A percentile compares a stretch with the other conserved stretches of the same genome.
Evolutionary conservation across 2,329 filamentous ascomycete genomes (phyloP).

Genomic region (Dendryphion nanum): DNA sequence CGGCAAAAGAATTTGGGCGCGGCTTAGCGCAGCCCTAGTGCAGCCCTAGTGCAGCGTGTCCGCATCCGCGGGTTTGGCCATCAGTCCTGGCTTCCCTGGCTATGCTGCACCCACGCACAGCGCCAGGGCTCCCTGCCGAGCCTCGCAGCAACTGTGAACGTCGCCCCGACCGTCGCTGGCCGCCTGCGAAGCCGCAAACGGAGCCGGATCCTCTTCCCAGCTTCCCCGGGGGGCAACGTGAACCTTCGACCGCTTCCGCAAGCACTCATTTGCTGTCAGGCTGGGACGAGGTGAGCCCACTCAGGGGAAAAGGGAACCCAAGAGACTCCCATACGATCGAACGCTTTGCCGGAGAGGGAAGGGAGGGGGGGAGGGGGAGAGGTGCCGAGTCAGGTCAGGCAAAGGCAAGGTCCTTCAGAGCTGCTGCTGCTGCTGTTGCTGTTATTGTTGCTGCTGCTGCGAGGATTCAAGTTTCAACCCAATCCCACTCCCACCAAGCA

Average conservation of each 20-base stretch:
- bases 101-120: slow-evolving; percentile 13
- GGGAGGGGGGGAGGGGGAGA: too few relatives aligned
- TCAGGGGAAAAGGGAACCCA: too few relatives aligned
- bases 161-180: slow-evolving; percentile 26
- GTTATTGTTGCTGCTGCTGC: too few relatives aligned
- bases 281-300: too few relatives aligned
- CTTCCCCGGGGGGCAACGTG: slow-evolving; percentile 34
- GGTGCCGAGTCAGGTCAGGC: slow-evolving; percentile 29
- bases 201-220: slow-evolving; percentile 19
- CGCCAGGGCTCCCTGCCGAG: slow-evolving; percentile 15
- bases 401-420: too few relatives aligned
- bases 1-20: slow-evolving; percentile 26
- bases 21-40: slow-evolving; percentile 10
- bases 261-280: slow-evolving; percentile 12
- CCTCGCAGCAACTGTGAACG: slow-evolving; percentile 19
- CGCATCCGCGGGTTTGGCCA: slow-evolving; percentile 14
- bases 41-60: slow-evolving; percentile 6
- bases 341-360: too few relatives aligned
- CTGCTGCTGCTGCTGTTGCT: too few relatives aligned
- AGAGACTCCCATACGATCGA: too few relatives aligned
- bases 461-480: too few relatives aligned
- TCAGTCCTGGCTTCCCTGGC: slow-evolving; percentile 7
- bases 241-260: slow-evolving; percentile 17
- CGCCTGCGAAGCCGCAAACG: slow-evolving; percentile 23
- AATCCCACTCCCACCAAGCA: too few relatives aligned